phyloP scores from a whole-genome alignment of 768 basidiomycete genomes.

The Mycena albidolilacea region DNA sequence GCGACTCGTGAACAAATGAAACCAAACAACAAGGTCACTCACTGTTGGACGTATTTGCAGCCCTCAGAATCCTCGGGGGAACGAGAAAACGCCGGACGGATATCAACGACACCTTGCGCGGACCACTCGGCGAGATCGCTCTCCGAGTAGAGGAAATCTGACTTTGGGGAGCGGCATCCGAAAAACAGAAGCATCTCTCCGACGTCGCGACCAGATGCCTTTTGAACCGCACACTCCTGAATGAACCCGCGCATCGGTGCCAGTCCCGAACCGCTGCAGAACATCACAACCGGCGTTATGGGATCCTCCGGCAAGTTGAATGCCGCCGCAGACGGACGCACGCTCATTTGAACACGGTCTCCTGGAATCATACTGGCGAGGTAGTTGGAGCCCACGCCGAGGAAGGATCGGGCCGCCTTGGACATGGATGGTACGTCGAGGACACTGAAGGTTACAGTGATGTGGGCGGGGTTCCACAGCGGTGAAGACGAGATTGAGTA shows the following conservation, averaged over 20 bases:
- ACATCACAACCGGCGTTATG: conserved; percentile 57
- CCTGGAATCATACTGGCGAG: conserved; percentile 57
- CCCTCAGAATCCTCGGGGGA: conserved; percentile 46
- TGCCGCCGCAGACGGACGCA: conserved; percentile 53
- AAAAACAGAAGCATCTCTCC: conserved; percentile 62
- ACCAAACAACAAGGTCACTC: conserved; percentile 26
- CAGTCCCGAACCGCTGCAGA: conserved; percentile 62
- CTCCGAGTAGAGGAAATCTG: conserved; percentile 60
- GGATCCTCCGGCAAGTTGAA: conserved; percentile 61
- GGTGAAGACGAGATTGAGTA: conserved; percentile 68
- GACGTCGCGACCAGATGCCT: conserved; percentile 57
- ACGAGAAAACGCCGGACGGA: conserved; percentile 59
- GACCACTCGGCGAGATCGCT: conserved; percentile 61
- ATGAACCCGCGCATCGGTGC: conserved; percentile 67
- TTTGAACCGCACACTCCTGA: conserved; percentile 64
- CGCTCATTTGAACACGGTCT: conserved; percentile 58
- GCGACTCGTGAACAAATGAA: background rate
- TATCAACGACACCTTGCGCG: conserved; percentile 57
- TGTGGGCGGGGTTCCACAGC: conserved; percentile 56
- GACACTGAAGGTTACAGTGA: conserved; percentile 61
- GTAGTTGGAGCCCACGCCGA: conserved; percentile 63
- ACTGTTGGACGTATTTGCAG: conserved; percentile 58
- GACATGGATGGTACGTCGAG: conserved; percentile 54
- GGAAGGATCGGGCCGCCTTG: conserved; percentile 48
- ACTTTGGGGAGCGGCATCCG: conserved; percentile 58